Percentiles rank a stretch among this genome's conserved stretches.
Conservation (phyloP, 2,329 filamentous ascomycete genomes). For the Nemania diffusa region DNA sequence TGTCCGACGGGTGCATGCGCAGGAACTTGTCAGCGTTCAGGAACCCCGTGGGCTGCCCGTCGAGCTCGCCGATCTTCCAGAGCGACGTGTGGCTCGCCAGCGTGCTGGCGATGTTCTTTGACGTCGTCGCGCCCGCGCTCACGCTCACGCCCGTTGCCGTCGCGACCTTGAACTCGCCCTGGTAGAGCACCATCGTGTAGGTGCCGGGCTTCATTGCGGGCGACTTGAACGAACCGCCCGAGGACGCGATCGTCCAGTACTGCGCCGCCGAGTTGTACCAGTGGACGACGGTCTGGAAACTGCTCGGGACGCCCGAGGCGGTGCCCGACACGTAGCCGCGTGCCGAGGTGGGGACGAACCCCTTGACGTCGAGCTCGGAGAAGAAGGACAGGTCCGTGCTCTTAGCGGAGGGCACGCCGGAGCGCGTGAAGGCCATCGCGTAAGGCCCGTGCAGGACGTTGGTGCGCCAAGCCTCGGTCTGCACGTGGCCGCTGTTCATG, state of each 20-base stretch:
- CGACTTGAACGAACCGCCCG: slow-evolving; percentile 64
- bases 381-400: slow-evolving; percentile 69
- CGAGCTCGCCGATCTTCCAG: slow-evolving; percentile 73
- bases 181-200: slow-evolving; percentile 66
- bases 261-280: slow-evolving; percentile 72
- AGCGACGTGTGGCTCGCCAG: slow-evolving; percentile 61
- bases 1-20: slow-evolving; percentile 75
- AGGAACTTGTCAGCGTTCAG: slow-evolving; percentile 73
- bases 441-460: slow-evolving; percentile 75
- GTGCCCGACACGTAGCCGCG: slow-evolving; percentile 71
- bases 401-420: slow-evolving; percentile 60
- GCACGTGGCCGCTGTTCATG: slow-evolving; percentile 73
- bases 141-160: slow-evolving; percentile 59
- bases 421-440: slow-evolving; percentile 68
- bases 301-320: slow-evolving; percentile 65
- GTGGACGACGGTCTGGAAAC: slow-evolving; percentile 68
- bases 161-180: slow-evolving; percentile 66
- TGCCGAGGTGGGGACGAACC: slow-evolving; percentile 64
- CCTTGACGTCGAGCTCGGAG: slow-evolving; percentile 64
- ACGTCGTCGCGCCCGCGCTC: slow-evolving; percentile 61
- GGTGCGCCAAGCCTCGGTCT: slow-evolving; percentile 68
- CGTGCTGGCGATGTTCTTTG: slow-evolving; percentile 59
- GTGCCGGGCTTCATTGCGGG: slow-evolving; percentile 22
- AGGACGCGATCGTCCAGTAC: slow-evolving; percentile 70
- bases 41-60: slow-evolving; percentile 72